Conservation (phyloP, 2,329 filamentous ascomycete genomes). For the Dactylonectria macrodidyma region DNA sequence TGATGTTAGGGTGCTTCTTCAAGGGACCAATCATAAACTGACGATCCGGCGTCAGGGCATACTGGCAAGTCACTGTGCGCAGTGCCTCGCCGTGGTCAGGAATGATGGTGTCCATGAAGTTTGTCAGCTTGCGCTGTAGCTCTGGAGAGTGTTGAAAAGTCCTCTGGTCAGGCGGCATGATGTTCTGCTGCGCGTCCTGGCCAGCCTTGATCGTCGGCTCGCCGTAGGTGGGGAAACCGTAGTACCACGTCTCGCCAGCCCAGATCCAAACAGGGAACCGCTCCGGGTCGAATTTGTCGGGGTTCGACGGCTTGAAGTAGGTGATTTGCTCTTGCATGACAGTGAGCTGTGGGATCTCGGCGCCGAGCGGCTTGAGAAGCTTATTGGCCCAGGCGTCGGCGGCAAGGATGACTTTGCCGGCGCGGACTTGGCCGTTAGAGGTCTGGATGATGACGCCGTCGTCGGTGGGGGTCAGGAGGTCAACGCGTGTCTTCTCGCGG, state of each 20-base stretch:
- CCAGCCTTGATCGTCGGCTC: slow-evolving; percentile 40
- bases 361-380: slow-evolving; percentile 28
- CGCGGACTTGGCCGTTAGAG: slow-evolving; percentile 22
- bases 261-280: slow-evolving; percentile 39
- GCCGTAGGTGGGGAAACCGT: slow-evolving; percentile 35
- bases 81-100: slow-evolving; percentile 26
- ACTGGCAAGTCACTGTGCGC: slow-evolving; percentile 47
- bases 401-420: slow-evolving; percentile 31
- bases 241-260: slow-evolving; percentile 27
- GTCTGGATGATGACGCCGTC: slow-evolving; percentile 32
- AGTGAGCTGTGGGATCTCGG: slow-evolving; percentile 29
- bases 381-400: slow-evolving; percentile 40
- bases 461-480: background rate
- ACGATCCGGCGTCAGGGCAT: slow-evolving; percentile 43
- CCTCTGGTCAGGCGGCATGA: slow-evolving; percentile 33
- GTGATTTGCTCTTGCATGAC: slow-evolving; percentile 45
- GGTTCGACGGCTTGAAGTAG: slow-evolving; percentile 34
- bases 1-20: slow-evolving; percentile 32
- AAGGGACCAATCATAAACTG: slow-evolving; percentile 43
- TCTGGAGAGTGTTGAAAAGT: slow-evolving; percentile 30
- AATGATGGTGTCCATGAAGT: slow-evolving; percentile 30
- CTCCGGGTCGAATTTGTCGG: slow-evolving; percentile 22
- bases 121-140: slow-evolving; percentile 17
- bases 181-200: slow-evolving; percentile 32
- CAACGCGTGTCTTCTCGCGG: background rate